Evolutionary conservation across 2,329 filamentous ascomycete species (phyloP).

Genomic region (Hypoxylon sp.): DNA sequence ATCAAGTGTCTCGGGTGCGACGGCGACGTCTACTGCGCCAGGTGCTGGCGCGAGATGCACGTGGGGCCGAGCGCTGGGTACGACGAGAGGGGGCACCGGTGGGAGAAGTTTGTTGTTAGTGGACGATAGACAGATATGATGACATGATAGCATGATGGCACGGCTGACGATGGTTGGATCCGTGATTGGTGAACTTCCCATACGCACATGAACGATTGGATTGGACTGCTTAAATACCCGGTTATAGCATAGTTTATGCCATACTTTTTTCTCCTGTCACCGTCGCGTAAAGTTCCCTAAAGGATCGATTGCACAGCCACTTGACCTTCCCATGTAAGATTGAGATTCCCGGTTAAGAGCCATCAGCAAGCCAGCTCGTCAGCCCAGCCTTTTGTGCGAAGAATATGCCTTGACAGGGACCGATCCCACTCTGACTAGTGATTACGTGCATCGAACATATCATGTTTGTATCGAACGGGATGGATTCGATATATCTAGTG

Average conservation of each 20-base stretch:
- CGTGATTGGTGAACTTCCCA: not conserved
- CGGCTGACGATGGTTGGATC: slow-evolving; percentile 6
- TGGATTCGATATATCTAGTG: not conserved
- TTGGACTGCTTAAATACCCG: slow-evolving; percentile 1
- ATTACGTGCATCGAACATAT: not conserved
- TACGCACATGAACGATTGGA: not conserved
- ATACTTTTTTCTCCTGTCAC: not conserved
- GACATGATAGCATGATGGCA: slow-evolving; percentile 3
- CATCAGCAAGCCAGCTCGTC: not conserved
- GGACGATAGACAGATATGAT: not conserved
- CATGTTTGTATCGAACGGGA: not conserved
- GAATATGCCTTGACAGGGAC: not conserved
- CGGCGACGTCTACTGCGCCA: slow-evolving; percentile 77
- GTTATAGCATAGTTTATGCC: not conserved
- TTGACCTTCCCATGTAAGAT: not conserved
- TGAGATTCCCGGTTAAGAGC: not conserved
- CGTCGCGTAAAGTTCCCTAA: not conserved
- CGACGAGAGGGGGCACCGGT: slow-evolving; percentile 77
- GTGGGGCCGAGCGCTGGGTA: slow-evolving; percentile 74
- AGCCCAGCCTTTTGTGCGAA: not conserved
- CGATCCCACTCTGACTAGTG: slow-evolving; percentile 2
- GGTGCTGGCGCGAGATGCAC: slow-evolving; percentile 87
- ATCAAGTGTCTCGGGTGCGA: slow-evolving; percentile 79
- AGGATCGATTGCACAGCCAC: not conserved
- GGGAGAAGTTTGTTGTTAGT: slow-evolving; percentile 65